A percentile compares a stretch with the other conserved stretches of the same genome.
phyloP scores from a whole-genome alignment of 1,139 yeast species.

The Yamadazyma songkhlaensis region DNA sequence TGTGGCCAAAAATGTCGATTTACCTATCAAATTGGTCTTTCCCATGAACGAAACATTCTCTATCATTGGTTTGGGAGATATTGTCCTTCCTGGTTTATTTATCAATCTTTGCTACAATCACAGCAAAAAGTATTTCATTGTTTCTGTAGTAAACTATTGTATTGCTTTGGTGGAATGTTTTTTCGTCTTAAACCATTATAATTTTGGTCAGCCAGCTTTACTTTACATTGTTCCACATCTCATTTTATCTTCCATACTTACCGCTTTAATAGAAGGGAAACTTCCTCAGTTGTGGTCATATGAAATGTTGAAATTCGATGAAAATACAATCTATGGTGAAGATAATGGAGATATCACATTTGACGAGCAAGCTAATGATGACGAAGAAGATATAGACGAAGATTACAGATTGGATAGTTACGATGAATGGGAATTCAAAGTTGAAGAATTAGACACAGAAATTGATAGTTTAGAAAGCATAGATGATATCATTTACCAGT shows the following conservation, averaged over 20 bases:
- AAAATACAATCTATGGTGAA: conserved; percentile 15
- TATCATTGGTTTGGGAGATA: conserved; percentile 59
- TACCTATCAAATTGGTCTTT: conserved; percentile 54
- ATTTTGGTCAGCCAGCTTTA: conserved; percentile 65
- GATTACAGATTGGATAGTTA: conserved; percentile 18
- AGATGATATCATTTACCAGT: conserved; percentile 6
- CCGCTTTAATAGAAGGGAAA: conserved; percentile 31
- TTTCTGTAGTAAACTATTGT: conserved; percentile 42
- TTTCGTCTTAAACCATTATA: conserved; percentile 31
- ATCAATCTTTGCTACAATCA: conserved; percentile 49
- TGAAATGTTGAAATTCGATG: conserved; percentile 9
- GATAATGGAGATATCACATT: not conserved
- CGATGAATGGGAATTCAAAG: conserved; percentile 16
- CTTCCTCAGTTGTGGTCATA: conserved; percentile 33
- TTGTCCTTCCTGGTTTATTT: conserved; percentile 55
- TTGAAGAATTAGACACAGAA: conserved; percentile 15
- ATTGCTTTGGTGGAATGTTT: conserved; percentile 45
- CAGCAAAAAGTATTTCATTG: conserved; percentile 43
- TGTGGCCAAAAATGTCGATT: conserved; percentile 56
- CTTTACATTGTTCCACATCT: conserved; percentile 59
- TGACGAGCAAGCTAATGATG: conserved; percentile 7
- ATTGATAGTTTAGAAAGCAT: conserved; percentile 12
- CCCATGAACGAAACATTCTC: conserved; percentile 30
- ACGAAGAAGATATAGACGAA: conserved; percentile 19
- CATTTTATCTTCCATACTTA: conserved; percentile 22